Evolutionary conservation across 129 eudicot genomes (phyloP), one percentile per base, ranked within the genome.

Genomic region (Arctium lappa): DNA sequence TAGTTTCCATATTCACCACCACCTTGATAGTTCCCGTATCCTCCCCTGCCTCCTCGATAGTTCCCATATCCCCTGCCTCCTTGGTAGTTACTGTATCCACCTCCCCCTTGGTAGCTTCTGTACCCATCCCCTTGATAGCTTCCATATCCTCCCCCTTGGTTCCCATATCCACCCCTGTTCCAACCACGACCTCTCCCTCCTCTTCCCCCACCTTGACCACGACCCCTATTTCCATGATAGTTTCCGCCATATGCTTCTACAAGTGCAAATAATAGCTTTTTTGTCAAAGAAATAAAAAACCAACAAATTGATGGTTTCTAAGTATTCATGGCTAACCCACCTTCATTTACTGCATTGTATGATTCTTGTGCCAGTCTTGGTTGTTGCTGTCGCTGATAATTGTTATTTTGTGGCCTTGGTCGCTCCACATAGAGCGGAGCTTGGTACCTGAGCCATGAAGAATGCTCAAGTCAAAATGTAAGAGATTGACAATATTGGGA

Each of bases 171-270:
- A 84, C 95, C 98, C 90, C 99, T 89, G 89, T 84, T 89, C 97
- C 94, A 95, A 65, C 92, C 88, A 53, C 94, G 89, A 3, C 97
- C 98, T 83, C 97, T 90, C 81, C 94, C 91, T 39, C 97, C 97
- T 85, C 97, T 91, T 74, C 93, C 97, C 79, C 90, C 89, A 42
- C 92, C 99, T 75, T 91, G 88, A 71, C 91, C 94, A 79, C 92
- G 89, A 2, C 80, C 89, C 73, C 87, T 72, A 30, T 85, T 85
- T 63, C 81, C 86, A 36, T 86, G 71, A 56, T 86, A 82, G 78
- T 46, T 77, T 32, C 86, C 85, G 46, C 89, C 99, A 89, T 92
- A 88, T 62, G 91, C 76, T 80, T 89, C 97, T 95, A 85, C 34
- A 80, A 66, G 53, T 32, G 3, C 30, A 83, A 56, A 56, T 27